Evolutionary conservation across 2,329 filamentous ascomycete genomes (phyloP), one percentile per base, ranked within the genome.

Genomic region (Botrytis byssoidea): DNA sequence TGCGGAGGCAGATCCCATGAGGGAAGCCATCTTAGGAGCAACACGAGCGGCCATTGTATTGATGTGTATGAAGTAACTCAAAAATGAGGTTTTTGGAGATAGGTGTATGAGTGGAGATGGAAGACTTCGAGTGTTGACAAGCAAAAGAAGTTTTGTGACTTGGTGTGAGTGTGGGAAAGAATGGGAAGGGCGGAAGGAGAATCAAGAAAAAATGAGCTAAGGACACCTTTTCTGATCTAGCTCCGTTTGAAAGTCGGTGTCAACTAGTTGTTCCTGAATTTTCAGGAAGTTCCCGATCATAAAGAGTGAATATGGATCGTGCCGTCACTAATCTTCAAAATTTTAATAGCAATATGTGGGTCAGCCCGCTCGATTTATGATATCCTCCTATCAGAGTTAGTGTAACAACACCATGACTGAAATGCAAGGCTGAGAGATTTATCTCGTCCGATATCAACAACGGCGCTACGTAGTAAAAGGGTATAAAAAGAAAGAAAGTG

Each of bases 41-140:
- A 93, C 88, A 86, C 92, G 92, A 85, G 90, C 88, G 85, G 92
- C 90, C 92, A 94, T 94, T 93, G 88, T 89, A 88, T 90, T 85
- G 86, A 86, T 84, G 74, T 73, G 73, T 74, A 67, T 74, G 66
- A 55, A 74, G 70, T 71, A 63, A 71, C 44, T 32, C 48, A 65
- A 60, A 71, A 64, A 65, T 78, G 75, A 74, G 74, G 72, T 65
- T 74, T 71, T 70, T 73, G 71, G 59, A 63, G 70, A 74, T 72
- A 67, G 66, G 48, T 63, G 37, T 67, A 64, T 42, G 69, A 73
- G 73, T 72, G 60, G 67, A 64, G 67, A 73, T 74, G 63, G 67
- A 65, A 72, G 60, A 68, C 32, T 55, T 60, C 40, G 61, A 74
- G 51, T 51, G 64, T 65, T 68, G 63, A 73, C 64, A 70, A 46